phyloP scores from a whole-genome alignment of 257 asterid genomes.

The Solanum paucissectum region DNA sequence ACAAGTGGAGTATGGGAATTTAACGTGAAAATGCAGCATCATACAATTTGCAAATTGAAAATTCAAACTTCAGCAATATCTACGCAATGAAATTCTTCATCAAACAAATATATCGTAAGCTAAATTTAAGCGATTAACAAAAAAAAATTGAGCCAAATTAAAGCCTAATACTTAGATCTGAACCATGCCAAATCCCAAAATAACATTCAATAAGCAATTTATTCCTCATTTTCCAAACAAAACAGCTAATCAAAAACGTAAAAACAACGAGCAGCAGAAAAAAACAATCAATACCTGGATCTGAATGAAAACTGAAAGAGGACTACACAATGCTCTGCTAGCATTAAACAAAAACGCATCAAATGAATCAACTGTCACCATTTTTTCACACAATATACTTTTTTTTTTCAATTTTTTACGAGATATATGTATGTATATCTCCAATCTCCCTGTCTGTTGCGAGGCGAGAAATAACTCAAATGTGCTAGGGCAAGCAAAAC shows the following conservation, averaged over 20 bases:
- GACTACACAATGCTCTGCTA: slow-evolving; percentile 65
- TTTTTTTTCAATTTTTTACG: not conserved
- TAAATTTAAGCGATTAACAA: not conserved
- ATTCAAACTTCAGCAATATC: not conserved
- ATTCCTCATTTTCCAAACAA: not conserved
- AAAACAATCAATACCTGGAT: slow-evolving; percentile 54
- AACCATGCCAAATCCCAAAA: not conserved
- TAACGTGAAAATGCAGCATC: not conserved
- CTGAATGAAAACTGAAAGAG: slow-evolving; percentile 66
- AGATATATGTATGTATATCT: not conserved
- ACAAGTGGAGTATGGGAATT: not conserved
- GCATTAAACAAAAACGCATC: slow-evolving; percentile 56
- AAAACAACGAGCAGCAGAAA: not conserved
- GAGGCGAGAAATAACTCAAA: not conserved
- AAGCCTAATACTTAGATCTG: not conserved
- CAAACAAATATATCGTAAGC: not conserved
- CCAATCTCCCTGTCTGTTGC: not conserved
- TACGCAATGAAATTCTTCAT: not conserved
- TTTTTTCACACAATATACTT: slow-evolving; percentile 6
- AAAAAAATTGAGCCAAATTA: not conserved
- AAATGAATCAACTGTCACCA: slow-evolving; percentile 49
- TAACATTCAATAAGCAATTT: not conserved
- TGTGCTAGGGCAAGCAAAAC: slow-evolving; percentile 33
- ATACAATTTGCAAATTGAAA: not conserved
- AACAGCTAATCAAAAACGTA: not conserved